Evolutionary conservation across 202 grass and related monocot genomes (phyloP).

Genomic region (Zizania palustris): DNA sequence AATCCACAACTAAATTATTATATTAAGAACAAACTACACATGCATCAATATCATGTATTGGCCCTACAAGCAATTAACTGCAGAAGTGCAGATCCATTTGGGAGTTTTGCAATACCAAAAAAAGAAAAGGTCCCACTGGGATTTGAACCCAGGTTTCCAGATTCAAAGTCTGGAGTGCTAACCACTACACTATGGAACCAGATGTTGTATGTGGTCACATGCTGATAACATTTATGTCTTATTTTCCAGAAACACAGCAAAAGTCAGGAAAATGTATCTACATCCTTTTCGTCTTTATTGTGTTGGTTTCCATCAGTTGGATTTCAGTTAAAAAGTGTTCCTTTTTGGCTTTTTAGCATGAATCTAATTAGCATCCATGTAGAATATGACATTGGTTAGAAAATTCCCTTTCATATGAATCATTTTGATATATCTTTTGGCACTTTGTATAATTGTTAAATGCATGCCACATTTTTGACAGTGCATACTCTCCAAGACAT

Average conservation of each 20-base stretch:
- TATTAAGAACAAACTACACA: background rate
- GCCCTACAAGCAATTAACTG: background rate
- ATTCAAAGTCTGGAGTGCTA: conserved; percentile 93
- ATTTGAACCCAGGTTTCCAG: conserved; percentile 89
- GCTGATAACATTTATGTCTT: background rate
- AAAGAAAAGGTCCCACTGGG: conserved; percentile 57
- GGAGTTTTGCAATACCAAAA: background rate
- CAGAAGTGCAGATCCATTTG: background rate
- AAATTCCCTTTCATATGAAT: background rate
- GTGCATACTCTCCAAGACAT: background rate
- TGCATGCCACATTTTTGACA: background rate
- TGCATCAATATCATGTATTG: background rate
- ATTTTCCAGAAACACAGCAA: background rate
- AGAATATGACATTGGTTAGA: background rate
- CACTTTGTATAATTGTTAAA: background rate
- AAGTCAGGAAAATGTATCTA: background rate
- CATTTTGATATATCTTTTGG: background rate
- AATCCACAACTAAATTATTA: background rate
- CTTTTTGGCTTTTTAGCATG: background rate
- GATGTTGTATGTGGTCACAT: conserved; percentile 1
- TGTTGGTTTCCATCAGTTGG: background rate
- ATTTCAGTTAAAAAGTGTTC: background rate
- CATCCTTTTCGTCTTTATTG: background rate
- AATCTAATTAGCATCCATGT: background rate
- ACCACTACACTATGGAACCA: conserved; percentile 84